Evolutionary conservation across 352 stramenopile species (phyloP).

Genomic region (Pythium aquatile): DNA sequence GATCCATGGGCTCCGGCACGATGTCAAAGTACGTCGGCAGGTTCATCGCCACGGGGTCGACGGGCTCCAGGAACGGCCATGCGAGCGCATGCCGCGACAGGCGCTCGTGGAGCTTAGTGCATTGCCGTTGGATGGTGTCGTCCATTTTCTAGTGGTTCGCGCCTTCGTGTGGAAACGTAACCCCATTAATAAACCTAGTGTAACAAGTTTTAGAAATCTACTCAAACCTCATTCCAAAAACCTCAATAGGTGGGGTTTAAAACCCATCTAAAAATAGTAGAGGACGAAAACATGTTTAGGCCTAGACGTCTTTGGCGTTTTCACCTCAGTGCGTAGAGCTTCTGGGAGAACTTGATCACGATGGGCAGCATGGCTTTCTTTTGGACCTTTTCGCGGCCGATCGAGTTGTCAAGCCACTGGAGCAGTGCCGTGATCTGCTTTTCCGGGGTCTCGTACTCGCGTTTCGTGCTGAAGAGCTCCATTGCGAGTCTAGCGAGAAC

Average conservation of each 20-base stretch:
- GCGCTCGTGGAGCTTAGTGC: constrained; percentile 60
- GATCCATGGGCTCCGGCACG: constrained; percentile 96
- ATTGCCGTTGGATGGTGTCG: constrained; percentile 47
- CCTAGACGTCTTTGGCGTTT: neutral
- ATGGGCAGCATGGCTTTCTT: constrained; percentile 58
- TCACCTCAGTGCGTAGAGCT: constrained; percentile 44
- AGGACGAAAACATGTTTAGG: neutral
- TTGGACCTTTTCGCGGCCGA: constrained; percentile 65
- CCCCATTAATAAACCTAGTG: neutral
- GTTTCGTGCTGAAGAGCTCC: constrained; percentile 61
- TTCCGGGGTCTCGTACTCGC: constrained; percentile 69
- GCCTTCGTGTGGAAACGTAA: neutral
- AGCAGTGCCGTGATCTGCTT: constrained; percentile 67
- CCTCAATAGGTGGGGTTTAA: neutral
- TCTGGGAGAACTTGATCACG: constrained; percentile 73
- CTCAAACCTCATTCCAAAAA: neutral
- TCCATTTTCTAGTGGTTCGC: constrained; percentile 30
- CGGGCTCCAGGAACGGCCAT: constrained; percentile 91
- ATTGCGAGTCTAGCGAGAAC: constrained; percentile 62
- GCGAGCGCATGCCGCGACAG: constrained; percentile 60
- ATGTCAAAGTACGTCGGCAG: constrained; percentile 95
- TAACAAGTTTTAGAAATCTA: neutral
- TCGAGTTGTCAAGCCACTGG: constrained; percentile 78
- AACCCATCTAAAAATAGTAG: too few species aligned
- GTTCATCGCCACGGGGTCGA: constrained; percentile 92